These are phyloP conservation scores for Leccinum laetum DNA, from an alignment of 1,284 basidiomycete genomes.

Conservation along the genomic window DNA sequence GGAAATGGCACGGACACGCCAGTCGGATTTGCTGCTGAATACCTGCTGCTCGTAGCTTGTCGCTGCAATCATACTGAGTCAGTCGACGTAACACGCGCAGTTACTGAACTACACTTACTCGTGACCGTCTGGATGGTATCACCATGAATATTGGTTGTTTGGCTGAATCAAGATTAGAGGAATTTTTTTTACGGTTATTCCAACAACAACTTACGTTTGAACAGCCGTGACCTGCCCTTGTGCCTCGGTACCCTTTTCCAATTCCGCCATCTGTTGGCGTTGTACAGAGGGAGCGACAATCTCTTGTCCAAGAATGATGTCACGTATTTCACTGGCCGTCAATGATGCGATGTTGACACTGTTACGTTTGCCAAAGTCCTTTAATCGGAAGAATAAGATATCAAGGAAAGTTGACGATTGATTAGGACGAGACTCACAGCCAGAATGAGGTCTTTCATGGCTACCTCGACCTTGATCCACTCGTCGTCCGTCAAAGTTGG, in stretches of 20 bases:
- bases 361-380: slow-evolving; percentile 99
- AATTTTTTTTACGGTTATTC: background rate
- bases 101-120: slow-evolving; percentile 48
- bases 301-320: slow-evolving; percentile 97
- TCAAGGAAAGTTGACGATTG: background rate
- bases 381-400: slow-evolving; percentile 14
- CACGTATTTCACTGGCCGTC: slow-evolving; percentile 94
- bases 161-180: slow-evolving; percentile 40
- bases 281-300: slow-evolving; percentile 92
- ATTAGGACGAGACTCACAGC: slow-evolving; percentile 48
- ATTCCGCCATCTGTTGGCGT: slow-evolving; percentile 99
- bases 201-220: slow-evolving; percentile 64
- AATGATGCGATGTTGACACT: slow-evolving; percentile 98
- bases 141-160: slow-evolving; percentile 97
- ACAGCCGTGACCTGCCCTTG: slow-evolving; percentile 96
- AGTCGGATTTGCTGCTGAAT: slow-evolving; percentile 99
- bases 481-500: slow-evolving; percentile 94
- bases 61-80: slow-evolving; percentile 42
- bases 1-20: slow-evolving; percentile 96
- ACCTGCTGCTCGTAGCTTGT: slow-evolving; percentile 98
- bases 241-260: slow-evolving; percentile 96
- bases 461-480: slow-evolving; percentile 99
- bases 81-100: slow-evolving; percentile 1
- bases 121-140: slow-evolving; percentile 97
- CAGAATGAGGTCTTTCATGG: slow-evolving; percentile 92